Percentiles rank a stretch among this genome's conserved stretches.
Conservation (phyloP, 441 rosid genomes). For the Bocquillonia castaneifolia region DNA sequence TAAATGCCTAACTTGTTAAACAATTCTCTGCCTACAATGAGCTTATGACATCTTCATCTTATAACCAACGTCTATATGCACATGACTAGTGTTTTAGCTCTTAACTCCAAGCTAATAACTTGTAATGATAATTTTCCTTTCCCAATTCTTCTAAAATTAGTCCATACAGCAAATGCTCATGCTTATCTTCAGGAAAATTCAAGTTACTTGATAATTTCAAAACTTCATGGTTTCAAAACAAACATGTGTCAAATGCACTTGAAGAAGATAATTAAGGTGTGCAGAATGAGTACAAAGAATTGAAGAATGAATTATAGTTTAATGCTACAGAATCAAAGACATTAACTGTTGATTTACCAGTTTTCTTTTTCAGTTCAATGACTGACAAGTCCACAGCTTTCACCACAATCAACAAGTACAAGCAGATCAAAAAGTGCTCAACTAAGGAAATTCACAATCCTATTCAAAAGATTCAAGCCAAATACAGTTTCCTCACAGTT, state of each 20-base stretch:
- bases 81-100: not conserved
- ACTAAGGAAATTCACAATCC: conserved; percentile 57
- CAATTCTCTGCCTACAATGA: not conserved
- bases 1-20: too few relatives aligned
- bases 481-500: conserved; percentile 91
- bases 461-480: conserved; percentile 78
- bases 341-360: conserved; percentile 4
- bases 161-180: not conserved
- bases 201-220: conserved; percentile 2
- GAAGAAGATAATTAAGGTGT: not conserved
- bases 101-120: not conserved
- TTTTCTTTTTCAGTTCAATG: conserved; percentile 2
- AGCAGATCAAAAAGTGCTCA: conserved; percentile 31
- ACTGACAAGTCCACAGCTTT: conserved; percentile 11
- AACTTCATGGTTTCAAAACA: not conserved
- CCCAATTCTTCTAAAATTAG: too few relatives aligned
- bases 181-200: not conserved
- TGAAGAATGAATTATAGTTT: conserved; percentile 7
- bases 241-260: not conserved
- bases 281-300: not conserved
- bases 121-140: too few relatives aligned
- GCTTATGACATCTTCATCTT: not conserved
- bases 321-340: conserved; percentile 7
- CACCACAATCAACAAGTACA: conserved; percentile 14
- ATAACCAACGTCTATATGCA: not conserved